A percentile compares a stretch with the other conserved stretches of the same genome.
phyloP scores from a whole-genome alignment of 306 rosid species.

The Sindora glabra region DNA sequence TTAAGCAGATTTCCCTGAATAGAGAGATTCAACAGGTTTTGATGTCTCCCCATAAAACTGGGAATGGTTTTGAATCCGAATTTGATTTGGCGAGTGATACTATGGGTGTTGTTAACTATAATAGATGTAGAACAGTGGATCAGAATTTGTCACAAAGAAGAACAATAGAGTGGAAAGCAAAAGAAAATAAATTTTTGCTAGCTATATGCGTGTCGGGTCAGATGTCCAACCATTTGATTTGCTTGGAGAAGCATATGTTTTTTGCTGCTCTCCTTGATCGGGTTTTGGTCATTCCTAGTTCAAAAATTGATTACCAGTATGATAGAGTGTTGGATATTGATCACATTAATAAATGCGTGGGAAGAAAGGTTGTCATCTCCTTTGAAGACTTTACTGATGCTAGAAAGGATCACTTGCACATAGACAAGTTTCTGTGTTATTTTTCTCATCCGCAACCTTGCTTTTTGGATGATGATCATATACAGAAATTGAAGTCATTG shows the following conservation, averaged over 20 bases:
- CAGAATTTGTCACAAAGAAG: constrained; percentile 45
- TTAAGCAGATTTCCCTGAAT: constrained; percentile 60
- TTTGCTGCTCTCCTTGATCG: constrained; percentile 78
- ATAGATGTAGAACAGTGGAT: constrained; percentile 60
- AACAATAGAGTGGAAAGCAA: constrained; percentile 84
- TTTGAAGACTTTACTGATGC: constrained; percentile 61
- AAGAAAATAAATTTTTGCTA: constrained; percentile 51
- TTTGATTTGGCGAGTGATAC: constrained; percentile 27
- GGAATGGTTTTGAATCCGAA: constrained; percentile 25
- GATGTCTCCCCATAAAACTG: constrained; percentile 47
- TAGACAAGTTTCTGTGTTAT: constrained; percentile 68
- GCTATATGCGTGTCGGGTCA: constrained; percentile 88
- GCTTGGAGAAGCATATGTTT: constrained; percentile 93
- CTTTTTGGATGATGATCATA: constrained; percentile 56
- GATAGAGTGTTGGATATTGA: constrained; percentile 74
- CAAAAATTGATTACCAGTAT: constrained; percentile 62
- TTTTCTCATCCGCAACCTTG: constrained; percentile 70
- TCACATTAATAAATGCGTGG: constrained; percentile 71
- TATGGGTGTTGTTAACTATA: constrained; percentile 27
- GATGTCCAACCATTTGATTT: constrained; percentile 93
- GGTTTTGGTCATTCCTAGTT: constrained; percentile 76
- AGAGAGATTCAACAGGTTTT: constrained; percentile 66
- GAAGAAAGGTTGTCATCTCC: constrained; percentile 65
- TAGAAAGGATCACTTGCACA: constrained; percentile 64
- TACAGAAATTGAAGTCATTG: constrained; percentile 55